phyloP scores from a whole-genome alignment of 495 filamentous ascomycete species.

The Neurospora tetraspora region DNA sequence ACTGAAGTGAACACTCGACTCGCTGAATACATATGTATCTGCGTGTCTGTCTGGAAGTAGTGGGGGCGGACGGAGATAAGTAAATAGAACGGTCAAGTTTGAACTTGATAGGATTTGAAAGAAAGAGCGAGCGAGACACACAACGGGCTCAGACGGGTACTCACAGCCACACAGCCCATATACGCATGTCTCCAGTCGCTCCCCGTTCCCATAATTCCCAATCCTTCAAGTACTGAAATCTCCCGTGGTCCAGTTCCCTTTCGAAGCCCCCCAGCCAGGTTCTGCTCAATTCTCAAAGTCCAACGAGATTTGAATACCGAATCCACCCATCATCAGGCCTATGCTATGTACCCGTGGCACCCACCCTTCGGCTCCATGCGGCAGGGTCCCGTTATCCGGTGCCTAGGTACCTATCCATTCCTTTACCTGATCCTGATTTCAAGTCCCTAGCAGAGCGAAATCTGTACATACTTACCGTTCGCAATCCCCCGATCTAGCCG shows the following conservation, averaged over 20 bases:
- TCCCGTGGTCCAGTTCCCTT: not conserved
- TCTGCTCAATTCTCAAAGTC: not conserved
- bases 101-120: not conserved
- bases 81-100: not conserved
- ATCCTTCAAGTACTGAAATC: not conserved
- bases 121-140: not conserved
- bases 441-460: not conserved
- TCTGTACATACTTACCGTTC: not conserved
- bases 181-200: not conserved
- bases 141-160: not conserved
- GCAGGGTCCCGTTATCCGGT: not conserved
- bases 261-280: not conserved
- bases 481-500: not conserved
- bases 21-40: not conserved
- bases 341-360: not conserved
- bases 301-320: not conserved
- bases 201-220: not conserved
- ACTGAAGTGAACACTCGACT: not conserved
- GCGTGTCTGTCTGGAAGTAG: not conserved
- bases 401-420: not conserved
- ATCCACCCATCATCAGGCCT: not conserved
- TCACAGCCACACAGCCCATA: not conserved
- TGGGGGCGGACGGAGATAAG: not conserved
- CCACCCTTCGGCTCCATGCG: not conserved
- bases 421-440: not conserved